Percentiles rank a stretch among this genome's conserved stretches.
Conservation (phyloP, 2,329 filamentous ascomycete species). For the Lecanicillium sp. region DNA sequence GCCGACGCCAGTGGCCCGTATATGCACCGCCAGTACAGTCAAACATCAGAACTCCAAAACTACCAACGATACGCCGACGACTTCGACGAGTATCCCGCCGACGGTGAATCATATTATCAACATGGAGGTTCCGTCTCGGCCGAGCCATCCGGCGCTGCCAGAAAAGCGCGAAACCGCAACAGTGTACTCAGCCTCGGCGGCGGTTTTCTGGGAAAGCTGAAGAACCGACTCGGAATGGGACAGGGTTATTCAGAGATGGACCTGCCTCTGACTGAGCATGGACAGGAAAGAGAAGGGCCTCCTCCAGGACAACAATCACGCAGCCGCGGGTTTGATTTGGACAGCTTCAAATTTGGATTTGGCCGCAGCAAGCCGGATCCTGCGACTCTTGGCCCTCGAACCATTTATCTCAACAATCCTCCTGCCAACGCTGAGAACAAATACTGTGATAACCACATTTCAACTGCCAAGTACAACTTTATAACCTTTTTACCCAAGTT, state of each 20-base stretch:
- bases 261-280: slow-evolving; percentile 77
- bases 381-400: slow-evolving; percentile 79
- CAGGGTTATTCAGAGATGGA: slow-evolving; percentile 97
- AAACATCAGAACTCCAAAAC: slow-evolving; percentile 76
- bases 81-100: slow-evolving; percentile 71
- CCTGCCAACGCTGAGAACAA: slow-evolving; percentile 84
- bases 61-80: slow-evolving; percentile 89
- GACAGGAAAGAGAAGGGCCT: slow-evolving; percentile 28
- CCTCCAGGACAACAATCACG: slow-evolving; percentile 34
- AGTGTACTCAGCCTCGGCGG: slow-evolving; percentile 83
- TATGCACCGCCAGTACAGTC: slow-evolving; percentile 48
- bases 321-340: slow-evolving; percentile 47
- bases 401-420: slow-evolving; percentile 94
- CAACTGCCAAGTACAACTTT: slow-evolving; percentile 94
- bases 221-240: slow-evolving; percentile 84
- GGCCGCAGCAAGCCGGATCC: slow-evolving; percentile 78
- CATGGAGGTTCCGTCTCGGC: slow-evolving; percentile 54
- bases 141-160: slow-evolving; percentile 33
- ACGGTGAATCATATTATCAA: slow-evolving; percentile 77
- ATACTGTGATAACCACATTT: slow-evolving; percentile 94
- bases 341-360: slow-evolving; percentile 89
- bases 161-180: slow-evolving; percentile 67
- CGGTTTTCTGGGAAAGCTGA: slow-evolving; percentile 77
- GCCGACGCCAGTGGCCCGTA: slow-evolving; percentile 30
- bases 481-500: slow-evolving; percentile 94